Base-by-base conservation (phyloP, 2,329 filamentous ascomycete species). In the Hymenotorrendiella dingleyae region DNA sequence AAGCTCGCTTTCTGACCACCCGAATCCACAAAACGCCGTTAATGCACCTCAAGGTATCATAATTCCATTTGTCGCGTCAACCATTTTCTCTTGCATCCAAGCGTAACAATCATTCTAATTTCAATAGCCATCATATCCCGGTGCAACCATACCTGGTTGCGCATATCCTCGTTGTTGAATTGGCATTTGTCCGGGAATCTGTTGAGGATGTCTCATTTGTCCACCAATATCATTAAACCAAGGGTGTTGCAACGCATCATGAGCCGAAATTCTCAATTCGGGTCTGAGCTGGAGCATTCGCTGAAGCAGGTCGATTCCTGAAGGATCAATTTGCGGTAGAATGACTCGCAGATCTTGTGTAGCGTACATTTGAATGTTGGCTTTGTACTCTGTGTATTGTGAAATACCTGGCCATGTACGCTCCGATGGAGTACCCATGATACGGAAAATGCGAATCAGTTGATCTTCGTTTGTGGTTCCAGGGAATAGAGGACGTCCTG, bases 401-500 rank as follows among this genome's bases (percentile, higher is more conserved):
- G 84, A 88, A 61, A 98, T 94, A 30, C 90, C 90, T 0, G 91
- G 91, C 93, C 93, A 98, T 4, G 86, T 89, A 33, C 89, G 82
- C 66, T 98, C 93, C 0, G 87, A 94, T 0, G 93, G 93, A 0
- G 93, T 98, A 48, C 93, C 93, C 93, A 98, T 98, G 48, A 98
- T 83, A 46, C 93, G 80, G 76, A 98, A 98, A 65, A 98, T 98
- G 63, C 94, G 89, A 50, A 94, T 77, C 39, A 97, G 82, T 65
- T 98, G 93, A 62, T 98, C 93, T 65, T 98, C 93, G 64, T 98
- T 98, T 27, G 93, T 96, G 2, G 93, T 98, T 45, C 93, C 93
- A 0, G 93, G 93, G 69, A 98, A 98, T 6, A 98, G 76, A 0
- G 93, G 93, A 14, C 93, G 79, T 4, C 93, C 93, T 0, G 91